Evolutionary conservation across 208 protist genomes (phyloP), one percentile per base, ranked within the genome.

Genomic region (Trypanosoma cruzi): DNA sequence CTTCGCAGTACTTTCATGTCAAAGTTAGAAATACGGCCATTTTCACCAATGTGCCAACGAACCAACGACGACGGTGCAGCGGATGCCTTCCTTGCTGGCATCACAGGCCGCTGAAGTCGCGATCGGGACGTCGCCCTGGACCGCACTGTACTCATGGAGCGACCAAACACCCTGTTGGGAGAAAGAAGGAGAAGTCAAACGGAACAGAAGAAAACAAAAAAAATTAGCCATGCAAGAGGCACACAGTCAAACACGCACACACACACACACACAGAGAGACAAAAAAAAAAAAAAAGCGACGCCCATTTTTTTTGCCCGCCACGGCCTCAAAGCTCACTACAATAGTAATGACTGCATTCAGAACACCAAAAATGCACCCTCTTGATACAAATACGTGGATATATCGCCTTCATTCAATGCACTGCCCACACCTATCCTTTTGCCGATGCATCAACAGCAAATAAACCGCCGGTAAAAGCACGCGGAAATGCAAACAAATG

Each of bases 21-120:
- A 46, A 76, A 76, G 32, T 71, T 68, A 1, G 31, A 2, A 42
- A 76, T 53, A n/a, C 31, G 53, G 16, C 71, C 71, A 18, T 42
- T 29, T 2, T 16, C 29, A 18, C 60, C 49, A 14, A 76, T 22
- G 1, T 71, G 16, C 71, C 71, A 76, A 28, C 56, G 36, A 22
- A 37, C 37, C 28, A 22, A 22, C 29, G 44, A 40, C 14, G 14
- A 6, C 29, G n/a, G 7, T 13, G 7, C 11, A 44, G n/a, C 31
- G 11, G 32, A 50, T 28, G 22, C 40, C 16, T 50, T 49, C 8
- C 16, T 48, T 24, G 2, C 18, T 20, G 5, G 14, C 7, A 44
- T 10, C 24, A 34, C n/a, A 11, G 54, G 4, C 10, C 40, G 53
- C 44, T n/a, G 46, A 18, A 26, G 32, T 36, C 42, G 16, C 10